Evolutionary conservation across 768 basidiomycete genomes (phyloP).

Genomic region (Xerocomellus amylosporus): DNA sequence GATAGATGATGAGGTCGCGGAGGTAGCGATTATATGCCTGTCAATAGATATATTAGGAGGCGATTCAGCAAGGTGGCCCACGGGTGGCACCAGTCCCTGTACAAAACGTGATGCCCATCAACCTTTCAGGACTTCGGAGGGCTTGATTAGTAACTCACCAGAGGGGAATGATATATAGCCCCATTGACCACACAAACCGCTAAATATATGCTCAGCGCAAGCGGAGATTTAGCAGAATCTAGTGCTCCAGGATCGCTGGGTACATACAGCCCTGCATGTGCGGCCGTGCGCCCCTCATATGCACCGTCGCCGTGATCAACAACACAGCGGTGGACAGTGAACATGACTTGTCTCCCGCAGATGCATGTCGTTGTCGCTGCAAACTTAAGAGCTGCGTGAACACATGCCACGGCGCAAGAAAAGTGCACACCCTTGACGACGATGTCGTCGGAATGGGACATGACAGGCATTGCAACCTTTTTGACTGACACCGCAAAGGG

Average conservation of each 20-base stretch:
- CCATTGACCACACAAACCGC: neutral
- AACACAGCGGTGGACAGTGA: too few relatives aligned
- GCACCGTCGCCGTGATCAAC: too few relatives aligned
- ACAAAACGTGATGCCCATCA: neutral
- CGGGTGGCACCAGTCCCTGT: neutral
- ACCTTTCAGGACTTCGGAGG: neutral
- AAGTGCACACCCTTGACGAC: constrained; percentile 2
- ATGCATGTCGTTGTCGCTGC: too few relatives aligned
- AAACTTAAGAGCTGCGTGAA: too few relatives aligned
- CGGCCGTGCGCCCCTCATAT: too few relatives aligned
- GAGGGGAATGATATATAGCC: constrained; percentile 6
- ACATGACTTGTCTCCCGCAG: too few relatives aligned
- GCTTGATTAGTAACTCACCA: neutral
- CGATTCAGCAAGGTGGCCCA: neutral
- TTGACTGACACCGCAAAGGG: neutral
- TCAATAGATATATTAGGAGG: too few relatives aligned
- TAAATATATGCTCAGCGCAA: neutral
- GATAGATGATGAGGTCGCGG: constrained; percentile 4
- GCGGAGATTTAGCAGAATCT: constrained; percentile 35
- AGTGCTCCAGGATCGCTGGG: constrained; percentile 57
- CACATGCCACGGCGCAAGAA: too few relatives aligned
- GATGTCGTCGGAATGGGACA: constrained; percentile 4
- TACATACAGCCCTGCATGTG: constrained; percentile 46
- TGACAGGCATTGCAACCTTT: constrained; percentile 3
- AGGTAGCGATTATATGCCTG: constrained; percentile 5